Evolutionary conservation across 371 early-diverging fungal species (phyloP).

Genomic region (Fennellomyces sp.): DNA sequence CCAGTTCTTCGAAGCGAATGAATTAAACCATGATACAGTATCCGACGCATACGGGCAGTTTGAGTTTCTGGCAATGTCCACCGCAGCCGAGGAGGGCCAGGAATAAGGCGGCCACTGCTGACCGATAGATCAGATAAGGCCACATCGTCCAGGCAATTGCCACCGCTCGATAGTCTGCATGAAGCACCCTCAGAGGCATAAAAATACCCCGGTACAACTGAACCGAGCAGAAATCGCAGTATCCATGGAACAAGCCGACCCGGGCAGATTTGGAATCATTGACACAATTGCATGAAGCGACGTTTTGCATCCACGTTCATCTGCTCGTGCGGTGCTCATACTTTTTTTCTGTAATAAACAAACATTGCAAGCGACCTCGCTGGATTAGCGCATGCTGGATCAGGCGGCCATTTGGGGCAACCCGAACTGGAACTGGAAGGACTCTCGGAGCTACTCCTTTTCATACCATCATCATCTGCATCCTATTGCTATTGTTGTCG

Average conservation of each 20-base stretch:
- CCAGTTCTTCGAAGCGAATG: constrained; percentile 13
- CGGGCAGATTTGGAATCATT: constrained; percentile 4
- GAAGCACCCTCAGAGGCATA: no score
- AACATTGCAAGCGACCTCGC: background rate
- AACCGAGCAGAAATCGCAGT: background rate
- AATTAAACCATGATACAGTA: constrained; percentile 13
- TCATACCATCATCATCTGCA: background rate
- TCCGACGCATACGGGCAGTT: constrained; percentile 28
- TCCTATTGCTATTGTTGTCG: background rate
- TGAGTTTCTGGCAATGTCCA: constrained; percentile 25
- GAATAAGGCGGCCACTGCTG: background rate
- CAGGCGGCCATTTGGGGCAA: no score
- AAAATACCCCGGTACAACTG: background rate
- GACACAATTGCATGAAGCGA: background rate
- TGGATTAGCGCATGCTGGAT: background rate
- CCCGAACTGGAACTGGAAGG: no score
- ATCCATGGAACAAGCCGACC: background rate
- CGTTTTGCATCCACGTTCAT: no score
- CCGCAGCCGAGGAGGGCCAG: background rate
- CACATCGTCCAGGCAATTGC: no score
- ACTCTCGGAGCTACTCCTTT: background rate
- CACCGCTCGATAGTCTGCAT: no score
- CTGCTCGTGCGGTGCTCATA: no score
- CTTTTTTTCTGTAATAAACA: background rate
- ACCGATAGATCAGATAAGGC: no score